Base-by-base conservation (phyloP, 225 moss, liverwort and hornwort species). In the Bryoerythrophyllum caledonicum region DNA sequence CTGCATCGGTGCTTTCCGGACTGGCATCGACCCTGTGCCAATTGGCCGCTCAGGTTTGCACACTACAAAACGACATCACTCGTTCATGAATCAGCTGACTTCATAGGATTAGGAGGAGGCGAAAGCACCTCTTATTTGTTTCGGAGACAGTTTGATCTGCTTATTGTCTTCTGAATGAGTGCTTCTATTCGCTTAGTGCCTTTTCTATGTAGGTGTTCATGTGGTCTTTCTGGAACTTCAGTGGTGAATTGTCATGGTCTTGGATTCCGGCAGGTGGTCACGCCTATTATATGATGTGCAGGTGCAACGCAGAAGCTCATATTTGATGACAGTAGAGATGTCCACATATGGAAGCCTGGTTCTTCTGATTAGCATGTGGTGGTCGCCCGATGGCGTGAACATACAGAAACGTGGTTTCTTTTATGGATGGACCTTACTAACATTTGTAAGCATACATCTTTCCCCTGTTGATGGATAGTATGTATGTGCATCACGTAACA, bases 271-370 rank as follows among this genome's bases (percentile, higher is more conserved):
- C 60, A 27, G 62, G 37, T 64, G 15, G 44, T 70, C 58, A 61
- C 72, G 51, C 37, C 24, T 35, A 8, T 38, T 79, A 41, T 49
- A 64, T 0, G 16, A 43, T 64, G 67, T 73, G 76, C 84, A 93
- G 93, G 93, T 99, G 68, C 95, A 90, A 73, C 91, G 79, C 81
- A 81, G 94, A 74, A 92, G 93, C 80, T 86, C 91, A 26, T 99
- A 95, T 74, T 85, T 99, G 83, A 93, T 95, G 99, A 99, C 99
- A 13, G 46, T 99, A 53, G 99, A 99, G 82, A 99, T 99, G 99
- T 99, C 95, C 44, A 80, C 81, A 13, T 90, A 93, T 67, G 99
- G 91, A 73, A 87, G 87, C 63, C 68, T 87, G 40, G 87, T 86
- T 75, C 82, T 99, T 24, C 37, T 86, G 55, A 78, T 60, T 68